These are phyloP conservation scores for Mortierella sp. DNA, from an alignment of 371 early-diverging fungal genomes.

Conservation along the genomic window DNA sequence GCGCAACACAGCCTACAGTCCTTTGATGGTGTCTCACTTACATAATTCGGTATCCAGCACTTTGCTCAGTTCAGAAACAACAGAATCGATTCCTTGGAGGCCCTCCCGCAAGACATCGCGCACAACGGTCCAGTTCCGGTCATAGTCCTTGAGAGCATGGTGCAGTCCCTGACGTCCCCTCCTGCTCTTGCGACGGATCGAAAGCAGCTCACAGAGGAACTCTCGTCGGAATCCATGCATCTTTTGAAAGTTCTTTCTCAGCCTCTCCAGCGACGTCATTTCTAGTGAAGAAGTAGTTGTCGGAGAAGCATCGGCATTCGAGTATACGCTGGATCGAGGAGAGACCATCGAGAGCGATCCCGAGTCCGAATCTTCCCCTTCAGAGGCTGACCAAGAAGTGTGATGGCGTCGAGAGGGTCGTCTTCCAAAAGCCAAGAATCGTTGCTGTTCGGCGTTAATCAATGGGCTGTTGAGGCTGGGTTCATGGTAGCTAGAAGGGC, in stretches of 20 bases:
- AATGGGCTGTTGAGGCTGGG: not conserved
- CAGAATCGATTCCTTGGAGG: constrained; percentile 45
- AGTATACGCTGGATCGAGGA: constrained; percentile 47
- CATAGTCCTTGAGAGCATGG: constrained; percentile 57
- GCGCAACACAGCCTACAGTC: not conserved
- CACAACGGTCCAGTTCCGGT: constrained; percentile 58
- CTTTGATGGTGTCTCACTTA: constrained; percentile 9
- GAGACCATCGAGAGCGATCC: constrained; percentile 30
- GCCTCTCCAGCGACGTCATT: constrained; percentile 54
- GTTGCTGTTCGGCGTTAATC: constrained; percentile 14
- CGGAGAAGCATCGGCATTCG: constrained; percentile 21
- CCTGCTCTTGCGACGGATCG: constrained; percentile 58
- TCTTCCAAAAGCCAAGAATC: constrained; percentile 15
- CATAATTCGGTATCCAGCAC: constrained; percentile 58
- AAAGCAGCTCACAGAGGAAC: constrained; percentile 57
- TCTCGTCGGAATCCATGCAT: constrained; percentile 60
- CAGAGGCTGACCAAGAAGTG: constrained; percentile 54
- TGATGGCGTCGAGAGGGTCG: constrained; percentile 42
- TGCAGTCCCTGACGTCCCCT: constrained; percentile 52
- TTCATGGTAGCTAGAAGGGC: constrained; percentile 45
- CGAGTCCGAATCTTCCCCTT: constrained; percentile 53
- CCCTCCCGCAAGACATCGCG: constrained; percentile 51
- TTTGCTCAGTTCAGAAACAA: constrained; percentile 55
- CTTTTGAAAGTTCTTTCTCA: constrained; percentile 56
- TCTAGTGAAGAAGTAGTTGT: constrained; percentile 24